Evolutionary conservation across 768 basidiomycete species (phyloP), one percentile per base, ranked within the genome.

Genomic region (Termitomyces sp.): DNA sequence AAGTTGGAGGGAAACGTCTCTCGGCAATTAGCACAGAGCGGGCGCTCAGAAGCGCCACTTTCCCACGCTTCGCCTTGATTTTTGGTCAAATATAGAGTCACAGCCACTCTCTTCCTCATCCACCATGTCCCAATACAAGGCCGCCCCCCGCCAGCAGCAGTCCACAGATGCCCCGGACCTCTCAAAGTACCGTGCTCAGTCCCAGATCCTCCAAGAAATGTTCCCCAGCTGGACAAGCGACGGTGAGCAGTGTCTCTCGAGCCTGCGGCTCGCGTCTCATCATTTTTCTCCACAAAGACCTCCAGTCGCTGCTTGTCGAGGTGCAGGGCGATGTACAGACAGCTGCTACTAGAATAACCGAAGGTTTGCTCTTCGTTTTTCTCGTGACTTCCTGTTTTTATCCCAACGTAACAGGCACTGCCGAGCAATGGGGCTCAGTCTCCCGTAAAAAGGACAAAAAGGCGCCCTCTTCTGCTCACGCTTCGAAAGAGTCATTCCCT

Each of bases 371-470:
- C 2, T 39, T 51, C 58, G 28, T 44, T 16, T 47, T 39, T 59
- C 39, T 59, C 55, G 33, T 57, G 46, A 58, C 13, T 20, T 10
- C 28, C 56, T 54, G 58, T 60, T 54, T 55, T 51, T 26, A 59
- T 65, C 49, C 60, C 69, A 52, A 36, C 57, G 51, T 55, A 51
- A 52, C 68, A 93, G 91, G 91, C 66, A 77, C 78, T 62, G 87
- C 80, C 48, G 83, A 86, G 69, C 88, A 87, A 66, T 94, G 91
- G 91, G 90, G 82, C 52, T 83, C 89, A 55, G 91, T 92, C 57
- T 84, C 83, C 61, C 87, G 83, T 72, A 93, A 92, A 82, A 94
- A 91, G 77, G 90, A 93, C 71, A 92, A 92, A 79, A 92, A 90
- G 73, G 59, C 74, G 29, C 64, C 79, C 13, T 51, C 76, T 20